phyloP scores from a whole-genome alignment of 306 rosid genomes.

The Carpinus viminea region DNA sequence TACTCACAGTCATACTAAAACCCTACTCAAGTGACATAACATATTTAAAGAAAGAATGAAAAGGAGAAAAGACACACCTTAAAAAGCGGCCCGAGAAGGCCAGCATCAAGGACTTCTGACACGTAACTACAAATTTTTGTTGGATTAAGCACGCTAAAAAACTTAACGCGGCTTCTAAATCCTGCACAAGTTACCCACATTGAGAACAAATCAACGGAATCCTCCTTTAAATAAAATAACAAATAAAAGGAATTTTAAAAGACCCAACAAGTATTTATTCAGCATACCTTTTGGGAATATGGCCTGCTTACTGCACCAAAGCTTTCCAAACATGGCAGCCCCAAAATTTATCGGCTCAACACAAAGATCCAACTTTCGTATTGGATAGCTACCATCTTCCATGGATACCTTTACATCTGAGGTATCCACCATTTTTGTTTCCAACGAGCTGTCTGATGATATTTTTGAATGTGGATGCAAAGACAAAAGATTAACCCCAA shows the following conservation, averaged over 20 bases:
- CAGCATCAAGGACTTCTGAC: conserved; percentile 87
- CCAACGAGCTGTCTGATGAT: conserved; percentile 21
- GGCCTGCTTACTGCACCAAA: conserved; percentile 65
- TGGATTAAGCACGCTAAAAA: conserved; percentile 66
- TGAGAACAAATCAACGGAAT: conserved; percentile 16
- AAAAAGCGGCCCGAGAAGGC: conserved; percentile 85
- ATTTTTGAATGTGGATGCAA: conserved; percentile 30
- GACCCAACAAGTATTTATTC: conserved; percentile 4
- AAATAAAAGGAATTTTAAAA: background rate
- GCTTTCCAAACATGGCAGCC: conserved; percentile 62
- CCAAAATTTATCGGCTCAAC: conserved; percentile 66
- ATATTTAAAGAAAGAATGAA: conserved; percentile 12
- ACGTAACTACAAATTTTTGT: conserved; percentile 57
- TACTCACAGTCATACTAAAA: background rate
- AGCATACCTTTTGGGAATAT: conserved; percentile 86
- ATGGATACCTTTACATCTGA: conserved; percentile 15
- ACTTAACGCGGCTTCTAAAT: conserved; percentile 69
- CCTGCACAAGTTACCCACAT: conserved; percentile 53
- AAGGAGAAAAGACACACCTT: conserved; percentile 52
- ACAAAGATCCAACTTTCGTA: conserved; percentile 33
- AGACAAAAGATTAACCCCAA: conserved; percentile 43
- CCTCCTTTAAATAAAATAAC: background rate
- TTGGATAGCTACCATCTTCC: conserved; percentile 23
- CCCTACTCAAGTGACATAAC: background rate
- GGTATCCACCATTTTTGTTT: conserved; percentile 25